A percentile compares a stretch with the other conserved stretches of the same genome.
phyloP scores from a whole-genome alignment of 805 yeast genomes.

The Debaryomyces maramus region DNA sequence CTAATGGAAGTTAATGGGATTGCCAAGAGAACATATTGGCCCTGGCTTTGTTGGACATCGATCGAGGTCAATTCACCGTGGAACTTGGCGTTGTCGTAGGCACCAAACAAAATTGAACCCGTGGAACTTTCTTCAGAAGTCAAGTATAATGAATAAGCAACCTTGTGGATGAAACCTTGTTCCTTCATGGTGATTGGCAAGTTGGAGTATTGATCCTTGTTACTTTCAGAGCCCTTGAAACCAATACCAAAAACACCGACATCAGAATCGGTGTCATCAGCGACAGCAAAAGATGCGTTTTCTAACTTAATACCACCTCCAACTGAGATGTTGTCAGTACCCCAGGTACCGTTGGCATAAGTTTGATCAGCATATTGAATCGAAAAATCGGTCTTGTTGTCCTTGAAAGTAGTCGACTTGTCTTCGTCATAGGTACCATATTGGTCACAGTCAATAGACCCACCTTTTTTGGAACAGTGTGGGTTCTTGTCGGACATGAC shows the following conservation, averaged over 20 bases:
- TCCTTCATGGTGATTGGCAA: constrained; percentile 33
- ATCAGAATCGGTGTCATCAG: constrained; percentile 18
- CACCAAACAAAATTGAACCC: constrained; percentile 32
- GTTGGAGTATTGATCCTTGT: constrained; percentile 34
- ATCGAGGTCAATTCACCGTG: constrained; percentile 19
- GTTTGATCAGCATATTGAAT: constrained; percentile 51
- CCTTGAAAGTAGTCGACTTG: constrained; percentile 30
- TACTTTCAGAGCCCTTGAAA: constrained; percentile 59
- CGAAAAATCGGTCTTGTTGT: constrained; percentile 30
- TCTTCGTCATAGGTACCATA: constrained; percentile 40
- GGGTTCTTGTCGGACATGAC: constrained; percentile 19
- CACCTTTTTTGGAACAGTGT: constrained; percentile 23
- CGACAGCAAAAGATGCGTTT: constrained; percentile 14
- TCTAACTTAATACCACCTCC: constrained; percentile 10
- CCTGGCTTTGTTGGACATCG: constrained; percentile 18
- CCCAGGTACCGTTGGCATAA: constrained; percentile 53
- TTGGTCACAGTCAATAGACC: constrained; percentile 24
- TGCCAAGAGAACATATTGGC: constrained; percentile 15
- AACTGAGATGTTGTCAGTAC: constrained; percentile 19
- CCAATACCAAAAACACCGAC: constrained; percentile 29
- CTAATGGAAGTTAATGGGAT: constrained; percentile 20
- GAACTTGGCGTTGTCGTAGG: constrained; percentile 26
- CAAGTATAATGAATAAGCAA: constrained; percentile 41
- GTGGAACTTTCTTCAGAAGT: constrained; percentile 16
- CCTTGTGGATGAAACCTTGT: constrained; percentile 34